Conservation (phyloP, 192 early-diverging fungal genomes). For the Coemansia sp. region DNA sequence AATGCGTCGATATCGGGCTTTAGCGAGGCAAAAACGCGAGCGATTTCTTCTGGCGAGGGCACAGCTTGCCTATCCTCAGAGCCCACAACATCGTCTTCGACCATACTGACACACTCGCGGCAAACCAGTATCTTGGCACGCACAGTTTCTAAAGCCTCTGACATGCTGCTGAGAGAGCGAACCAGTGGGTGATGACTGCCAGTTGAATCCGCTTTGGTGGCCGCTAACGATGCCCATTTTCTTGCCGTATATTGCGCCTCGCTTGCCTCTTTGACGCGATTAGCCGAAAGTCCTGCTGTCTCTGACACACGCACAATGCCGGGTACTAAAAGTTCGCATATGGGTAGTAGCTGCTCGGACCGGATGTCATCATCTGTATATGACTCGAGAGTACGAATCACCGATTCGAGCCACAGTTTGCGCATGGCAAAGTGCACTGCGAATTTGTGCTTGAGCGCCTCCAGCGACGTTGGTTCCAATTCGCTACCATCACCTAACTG, state of each 20-base stretch:
- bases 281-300: neutral
- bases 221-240: constrained; percentile 29
- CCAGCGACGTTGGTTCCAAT: constrained; percentile 12
- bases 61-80: neutral
- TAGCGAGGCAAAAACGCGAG: constrained; percentile 45
- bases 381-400: constrained; percentile 10
- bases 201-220: neutral
- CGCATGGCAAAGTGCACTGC: constrained; percentile 33
- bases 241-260: constrained; percentile 32
- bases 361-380: neutral
- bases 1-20: constrained; percentile 46
- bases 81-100: neutral
- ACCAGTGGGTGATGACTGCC: constrained; percentile 12
- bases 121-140: constrained; percentile 39
- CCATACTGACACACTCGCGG: constrained; percentile 14
- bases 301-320: constrained; percentile 1
- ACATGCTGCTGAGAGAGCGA: constrained; percentile 26
- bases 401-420: constrained; percentile 23
- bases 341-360: neutral
- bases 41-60: constrained; percentile 20
- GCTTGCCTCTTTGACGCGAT: constrained; percentile 4
- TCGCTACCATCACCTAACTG: neutral
- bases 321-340: neutral
- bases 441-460: constrained; percentile 18
- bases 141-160: constrained; percentile 19